Conservation (phyloP, 192 early-diverging fungal genomes). For the Backusella mclennaniae region DNA sequence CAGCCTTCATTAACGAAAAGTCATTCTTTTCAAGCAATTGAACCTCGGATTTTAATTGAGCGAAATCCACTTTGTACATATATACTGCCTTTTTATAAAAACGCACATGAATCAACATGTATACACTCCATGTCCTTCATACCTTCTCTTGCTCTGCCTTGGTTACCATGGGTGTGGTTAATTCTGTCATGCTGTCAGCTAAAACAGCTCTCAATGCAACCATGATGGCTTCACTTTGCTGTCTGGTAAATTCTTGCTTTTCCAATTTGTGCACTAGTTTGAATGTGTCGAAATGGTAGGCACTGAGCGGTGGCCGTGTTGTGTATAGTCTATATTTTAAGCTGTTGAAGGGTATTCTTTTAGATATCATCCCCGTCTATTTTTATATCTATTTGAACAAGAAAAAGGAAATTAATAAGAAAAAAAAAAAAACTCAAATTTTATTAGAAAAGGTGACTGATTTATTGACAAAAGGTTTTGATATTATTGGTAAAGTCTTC, state of each 20-base stretch:
- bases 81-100: constrained; percentile 58
- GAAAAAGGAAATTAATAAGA: neutral
- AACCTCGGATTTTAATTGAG: constrained; percentile 83
- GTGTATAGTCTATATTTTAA: neutral
- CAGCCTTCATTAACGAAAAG: constrained; percentile 75
- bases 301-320: neutral
- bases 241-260: constrained; percentile 62
- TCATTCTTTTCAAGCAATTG: constrained; percentile 91
- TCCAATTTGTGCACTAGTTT: constrained; percentile 72
- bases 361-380: neutral
- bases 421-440: no score
- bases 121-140: neutral
- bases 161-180: constrained; percentile 68
- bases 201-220: constrained; percentile 68
- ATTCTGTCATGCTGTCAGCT: constrained; percentile 63
- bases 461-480: no score
- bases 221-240: constrained; percentile 80
- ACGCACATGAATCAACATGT: neutral
- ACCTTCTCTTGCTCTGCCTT: constrained; percentile 81
- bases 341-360: neutral
- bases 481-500: no score
- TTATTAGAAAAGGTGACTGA: no score
- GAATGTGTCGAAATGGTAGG: constrained; percentile 80
- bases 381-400: neutral
- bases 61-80: constrained; percentile 87